Evolutionary conservation across 306 rosid species (phyloP), one percentile per base, ranked within the genome.

Genomic region (Vigna hirtella): DNA sequence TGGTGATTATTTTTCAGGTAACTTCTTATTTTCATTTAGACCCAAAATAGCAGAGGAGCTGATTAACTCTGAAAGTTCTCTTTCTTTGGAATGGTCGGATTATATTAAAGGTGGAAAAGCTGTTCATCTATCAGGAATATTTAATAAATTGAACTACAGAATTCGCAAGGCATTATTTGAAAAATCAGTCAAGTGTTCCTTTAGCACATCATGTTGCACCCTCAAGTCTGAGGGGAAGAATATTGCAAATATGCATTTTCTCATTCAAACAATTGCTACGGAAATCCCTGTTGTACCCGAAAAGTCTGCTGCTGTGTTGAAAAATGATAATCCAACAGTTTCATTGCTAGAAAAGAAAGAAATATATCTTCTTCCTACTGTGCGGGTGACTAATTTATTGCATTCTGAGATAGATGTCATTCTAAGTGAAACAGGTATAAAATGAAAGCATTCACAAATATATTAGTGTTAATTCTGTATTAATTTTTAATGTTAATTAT

Each of bases 81-180:
- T 83, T 70, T 85, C 91, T 24, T 86, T 73, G 24, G 98, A 87
- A 79, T 95, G 97, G 98, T 92, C 98, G 7, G 90, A 85, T 69
- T 81, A 84, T 77, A 79, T 95, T 85, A 86, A 86, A 87, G 98
- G 98, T 79, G 97, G 93, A 75, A 95, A 95, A 86, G 97, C 97
- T 68, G 93, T 91, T 64, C 84, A 66, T 77, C 87, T 95, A 64
- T 89, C 97, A 85, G 98, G 98, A 83, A 63, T 92, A 83, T 86
- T 95, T 79, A 91, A 92, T 76, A 90, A 93, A 80, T 83, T 95
- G 74, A 88, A 87, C 87, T 91, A 90, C 89, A 92, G 77, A 87
- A 92, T 95, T 80, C 93, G 92, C 77, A 87, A 83, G 88, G 94
- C 92, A 56, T 88, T 95, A 72, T 84, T 70, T 85, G 86, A 17